Conservation (phyloP, 345 rosid species). For the Erucastrum elatum region DNA sequence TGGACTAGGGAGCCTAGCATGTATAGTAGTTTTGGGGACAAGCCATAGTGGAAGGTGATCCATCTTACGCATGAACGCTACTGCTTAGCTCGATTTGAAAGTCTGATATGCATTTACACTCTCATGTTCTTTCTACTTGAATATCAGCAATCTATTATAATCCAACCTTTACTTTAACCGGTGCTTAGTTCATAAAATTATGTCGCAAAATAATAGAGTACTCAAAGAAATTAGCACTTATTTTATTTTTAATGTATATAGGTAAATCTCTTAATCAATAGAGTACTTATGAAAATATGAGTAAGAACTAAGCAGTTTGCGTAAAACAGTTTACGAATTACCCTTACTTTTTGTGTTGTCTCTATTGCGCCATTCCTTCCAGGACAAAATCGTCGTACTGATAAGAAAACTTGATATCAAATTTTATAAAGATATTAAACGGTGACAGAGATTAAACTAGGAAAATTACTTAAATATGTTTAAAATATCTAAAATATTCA, state of each 20-base stretch:
- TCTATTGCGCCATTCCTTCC: neutral
- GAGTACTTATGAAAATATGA: neutral
- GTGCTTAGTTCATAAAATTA: too few relatives aligned
- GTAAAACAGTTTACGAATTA: neutral
- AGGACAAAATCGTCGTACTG: too few relatives aligned
- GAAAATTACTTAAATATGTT: too few relatives aligned
- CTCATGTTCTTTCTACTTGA: neutral
- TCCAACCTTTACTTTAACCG: too few relatives aligned
- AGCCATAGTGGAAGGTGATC: constrained; percentile 40
- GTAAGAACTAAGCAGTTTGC: neutral
- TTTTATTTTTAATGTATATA: neutral
- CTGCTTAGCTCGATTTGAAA: constrained; percentile 35
- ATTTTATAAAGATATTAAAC: too few relatives aligned
- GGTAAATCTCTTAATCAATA: too few relatives aligned
- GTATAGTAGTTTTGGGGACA: constrained; percentile 41
- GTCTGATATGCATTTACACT: constrained; percentile 23
- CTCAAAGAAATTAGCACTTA: neutral
- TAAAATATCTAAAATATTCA: too few relatives aligned
- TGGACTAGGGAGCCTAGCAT: constrained; percentile 24
- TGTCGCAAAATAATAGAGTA: neutral
- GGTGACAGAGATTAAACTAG: too few relatives aligned
- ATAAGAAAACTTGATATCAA: too few relatives aligned
- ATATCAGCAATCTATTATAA: too few relatives aligned
- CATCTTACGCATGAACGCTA: constrained; percentile 30
- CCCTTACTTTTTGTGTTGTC: neutral